phyloP scores from a whole-genome alignment of 75 land plant genomes.

The Sequoiadendron giganteum region DNA sequence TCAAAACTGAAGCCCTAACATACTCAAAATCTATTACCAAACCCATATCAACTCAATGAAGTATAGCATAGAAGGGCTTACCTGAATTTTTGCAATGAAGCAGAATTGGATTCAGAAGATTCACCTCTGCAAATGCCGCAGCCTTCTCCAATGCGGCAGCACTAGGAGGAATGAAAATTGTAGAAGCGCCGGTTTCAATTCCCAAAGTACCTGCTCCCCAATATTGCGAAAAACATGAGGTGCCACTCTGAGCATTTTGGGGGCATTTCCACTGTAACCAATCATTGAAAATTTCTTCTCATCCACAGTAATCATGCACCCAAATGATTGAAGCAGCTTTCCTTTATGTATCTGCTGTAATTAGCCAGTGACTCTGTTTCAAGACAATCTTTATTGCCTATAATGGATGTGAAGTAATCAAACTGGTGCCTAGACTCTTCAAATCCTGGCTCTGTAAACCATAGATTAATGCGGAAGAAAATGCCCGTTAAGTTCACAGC shows the following conservation, averaged over 20 bases:
- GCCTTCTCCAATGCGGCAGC: slow-evolving; percentile 70
- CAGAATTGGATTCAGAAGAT: slow-evolving; percentile 65
- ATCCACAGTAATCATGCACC: slow-evolving; percentile 84
- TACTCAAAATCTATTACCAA: slow-evolving; percentile 80
- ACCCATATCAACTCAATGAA: slow-evolving; percentile 70
- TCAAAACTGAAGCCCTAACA: slow-evolving; percentile 52
- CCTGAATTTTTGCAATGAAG: slow-evolving; percentile 59
- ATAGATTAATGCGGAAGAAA: too few species aligned
- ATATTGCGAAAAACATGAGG: slow-evolving; percentile 78
- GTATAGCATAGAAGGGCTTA: slow-evolving; percentile 84
- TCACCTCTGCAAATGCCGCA: slow-evolving; percentile 45
- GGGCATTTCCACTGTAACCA: slow-evolving; percentile 88
- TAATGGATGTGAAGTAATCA: slow-evolving; percentile 71
- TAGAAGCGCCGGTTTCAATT: slow-evolving; percentile 62
- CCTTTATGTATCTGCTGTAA: slow-evolving; percentile 86
- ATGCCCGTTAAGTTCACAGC: too few species aligned
- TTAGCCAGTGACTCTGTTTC: slow-evolving; percentile 74
- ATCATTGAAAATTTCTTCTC: slow-evolving; percentile 54
- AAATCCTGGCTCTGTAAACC: slow-evolving; percentile 10
- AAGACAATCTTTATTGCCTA: slow-evolving; percentile 35
- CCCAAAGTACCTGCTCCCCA: slow-evolving; percentile 59
- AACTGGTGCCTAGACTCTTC: slow-evolving; percentile 65
- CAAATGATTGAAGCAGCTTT: slow-evolving; percentile 78
- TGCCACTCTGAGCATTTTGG: slow-evolving; percentile 79
- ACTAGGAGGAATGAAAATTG: slow-evolving; percentile 53